Evolutionary conservation across 2,329 filamentous ascomycete genomes (phyloP).

Genomic region (Pestalotiopsis sp.): DNA sequence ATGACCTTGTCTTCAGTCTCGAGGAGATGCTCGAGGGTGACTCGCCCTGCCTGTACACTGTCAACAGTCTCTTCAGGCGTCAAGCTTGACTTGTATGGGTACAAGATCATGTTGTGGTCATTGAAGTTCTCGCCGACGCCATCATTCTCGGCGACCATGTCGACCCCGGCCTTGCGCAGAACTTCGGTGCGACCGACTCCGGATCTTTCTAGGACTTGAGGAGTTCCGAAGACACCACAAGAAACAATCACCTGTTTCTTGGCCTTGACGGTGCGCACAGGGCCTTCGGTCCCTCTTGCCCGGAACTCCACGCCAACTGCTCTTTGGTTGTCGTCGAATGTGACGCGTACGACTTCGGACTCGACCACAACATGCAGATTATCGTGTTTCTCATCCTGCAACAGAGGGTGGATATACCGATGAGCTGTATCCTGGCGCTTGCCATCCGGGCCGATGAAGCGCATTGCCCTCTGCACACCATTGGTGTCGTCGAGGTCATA

Average conservation of each 20-base stretch:
- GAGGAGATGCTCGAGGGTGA: constrained; percentile 23
- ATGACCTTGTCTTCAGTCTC: constrained; percentile 37
- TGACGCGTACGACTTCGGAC: constrained; percentile 42
- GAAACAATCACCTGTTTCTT: constrained; percentile 55
- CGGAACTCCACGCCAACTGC: constrained; percentile 53
- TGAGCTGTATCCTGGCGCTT: constrained; percentile 16
- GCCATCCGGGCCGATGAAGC: background rate
- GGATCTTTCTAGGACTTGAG: constrained; percentile 62
- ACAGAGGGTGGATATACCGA: constrained; percentile 50
- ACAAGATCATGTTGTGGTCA: constrained; percentile 52
- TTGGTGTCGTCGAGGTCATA: constrained; percentile 17
- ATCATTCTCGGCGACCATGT: constrained; percentile 50
- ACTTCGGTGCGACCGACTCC: constrained; percentile 58
- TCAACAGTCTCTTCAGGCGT: constrained; percentile 46
- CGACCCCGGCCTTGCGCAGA: constrained; percentile 43
- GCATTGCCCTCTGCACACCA: constrained; percentile 16
- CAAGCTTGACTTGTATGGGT: constrained; percentile 51
- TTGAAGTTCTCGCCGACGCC: constrained; percentile 56
- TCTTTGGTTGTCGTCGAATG: constrained; percentile 57
- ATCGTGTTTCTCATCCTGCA: constrained; percentile 36
- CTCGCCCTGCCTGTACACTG: constrained; percentile 29
- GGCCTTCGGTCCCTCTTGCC: constrained; percentile 22
- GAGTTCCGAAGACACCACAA: constrained; percentile 54
- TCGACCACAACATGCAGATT: constrained; percentile 34
- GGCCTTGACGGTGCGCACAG: constrained; percentile 44